Percentiles rank a stretch among this genome's conserved stretches.
phyloP scores from a whole-genome alignment of 345 rosid species.

The Triadica sebifera region DNA sequence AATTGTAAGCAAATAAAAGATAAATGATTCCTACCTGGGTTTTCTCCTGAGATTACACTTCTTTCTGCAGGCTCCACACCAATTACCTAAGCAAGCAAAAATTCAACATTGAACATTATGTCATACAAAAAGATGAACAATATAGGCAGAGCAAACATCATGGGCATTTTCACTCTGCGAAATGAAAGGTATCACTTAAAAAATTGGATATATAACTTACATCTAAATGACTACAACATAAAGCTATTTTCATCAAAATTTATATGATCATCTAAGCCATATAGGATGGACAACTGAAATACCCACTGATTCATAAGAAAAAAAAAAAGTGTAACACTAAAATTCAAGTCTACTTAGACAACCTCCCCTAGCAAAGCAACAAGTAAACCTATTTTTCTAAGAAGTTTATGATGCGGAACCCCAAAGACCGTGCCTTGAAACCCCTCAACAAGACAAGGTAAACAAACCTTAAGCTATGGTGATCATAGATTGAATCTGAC shows the following conservation, averaged over 20 bases:
- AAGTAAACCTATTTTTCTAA: too few species aligned
- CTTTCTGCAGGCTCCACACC: conserved; percentile 98
- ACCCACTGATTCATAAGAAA: not conserved
- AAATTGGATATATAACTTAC: not conserved
- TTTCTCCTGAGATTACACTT: conserved; percentile 84
- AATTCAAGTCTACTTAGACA: not conserved
- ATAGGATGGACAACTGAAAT: not conserved
- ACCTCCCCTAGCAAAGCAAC: not conserved
- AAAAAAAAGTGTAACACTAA: not conserved
- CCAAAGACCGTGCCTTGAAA: too few species aligned
- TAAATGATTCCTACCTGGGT: conserved; percentile 47
- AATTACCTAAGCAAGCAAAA: conserved; percentile 51
- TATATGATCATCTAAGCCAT: not conserved
- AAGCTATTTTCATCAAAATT: not conserved
- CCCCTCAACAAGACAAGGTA: too few species aligned
- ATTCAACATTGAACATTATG: conserved; percentile 3
- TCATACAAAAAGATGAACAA: conserved; percentile 9
- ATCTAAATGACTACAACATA: not conserved
- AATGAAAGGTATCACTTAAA: not conserved
- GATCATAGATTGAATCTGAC: too few species aligned
- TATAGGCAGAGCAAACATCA: not conserved
- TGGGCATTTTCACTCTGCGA: not conserved
- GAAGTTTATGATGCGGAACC: not conserved
- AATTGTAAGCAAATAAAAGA: conserved; percentile 12
- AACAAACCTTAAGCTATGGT: too few species aligned